These are phyloP conservation scores for Flagelloscypha sp. DNA, from an alignment of 768 basidiomycete genomes.

Conservation along the genomic window DNA sequence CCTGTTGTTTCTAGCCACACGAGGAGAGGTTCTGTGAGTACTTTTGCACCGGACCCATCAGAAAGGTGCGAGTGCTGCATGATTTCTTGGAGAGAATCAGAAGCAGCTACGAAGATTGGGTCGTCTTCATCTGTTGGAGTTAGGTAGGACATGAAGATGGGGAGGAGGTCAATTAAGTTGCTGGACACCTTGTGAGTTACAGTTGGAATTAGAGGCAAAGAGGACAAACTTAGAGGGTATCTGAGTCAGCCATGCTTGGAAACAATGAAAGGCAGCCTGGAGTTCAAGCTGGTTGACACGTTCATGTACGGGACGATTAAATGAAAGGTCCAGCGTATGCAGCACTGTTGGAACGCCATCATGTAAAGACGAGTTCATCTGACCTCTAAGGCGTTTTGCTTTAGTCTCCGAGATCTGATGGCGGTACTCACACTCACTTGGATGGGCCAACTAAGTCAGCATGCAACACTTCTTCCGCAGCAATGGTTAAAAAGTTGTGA, in stretches of 20 bases:
- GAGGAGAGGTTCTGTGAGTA: conserved; percentile 81
- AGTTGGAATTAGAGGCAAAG: too few species aligned
- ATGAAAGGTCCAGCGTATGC: too few species aligned
- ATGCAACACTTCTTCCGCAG: conserved; percentile 70
- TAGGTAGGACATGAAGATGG: conserved; percentile 56
- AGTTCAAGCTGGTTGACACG: too few species aligned
- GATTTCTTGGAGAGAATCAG: conserved; percentile 71
- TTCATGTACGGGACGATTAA: too few species aligned
- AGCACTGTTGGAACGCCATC: too few species aligned
- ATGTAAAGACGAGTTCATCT: too few species aligned
- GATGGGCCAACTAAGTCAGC: conserved; percentile 68
- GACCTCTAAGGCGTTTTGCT: too few species aligned
- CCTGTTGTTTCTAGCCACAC: conserved; percentile 63
- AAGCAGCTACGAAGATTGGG: conserved; percentile 50
- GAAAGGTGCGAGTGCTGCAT: conserved; percentile 66
- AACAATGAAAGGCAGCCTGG: conserved; percentile 65
- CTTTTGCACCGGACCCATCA: conserved; percentile 57
- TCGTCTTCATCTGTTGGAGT: conserved; percentile 45
- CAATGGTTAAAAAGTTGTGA: conserved; percentile 74
- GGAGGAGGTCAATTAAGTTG: conserved; percentile 62
- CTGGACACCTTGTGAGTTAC: too few species aligned
- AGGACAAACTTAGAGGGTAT: too few species aligned
- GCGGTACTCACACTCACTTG: too few species aligned
- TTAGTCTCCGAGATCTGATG: too few species aligned
- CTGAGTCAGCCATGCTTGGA: conserved; percentile 88